These are phyloP conservation scores for Pleurotus citrinopileatus DNA, from an alignment of 768 basidiomycete species.

Conservation along the genomic window DNA sequence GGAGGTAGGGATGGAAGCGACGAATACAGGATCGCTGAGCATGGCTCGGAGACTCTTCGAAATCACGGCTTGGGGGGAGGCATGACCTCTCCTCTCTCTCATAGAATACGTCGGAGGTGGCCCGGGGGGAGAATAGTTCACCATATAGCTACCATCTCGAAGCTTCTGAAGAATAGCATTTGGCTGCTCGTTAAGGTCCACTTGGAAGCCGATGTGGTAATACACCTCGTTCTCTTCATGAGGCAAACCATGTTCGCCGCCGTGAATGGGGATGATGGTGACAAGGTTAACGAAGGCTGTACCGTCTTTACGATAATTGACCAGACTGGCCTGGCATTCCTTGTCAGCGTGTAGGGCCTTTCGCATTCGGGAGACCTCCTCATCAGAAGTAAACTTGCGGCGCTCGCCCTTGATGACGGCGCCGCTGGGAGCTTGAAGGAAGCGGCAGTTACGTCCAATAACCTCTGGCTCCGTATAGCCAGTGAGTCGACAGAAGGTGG, in stretches of 20 bases:
- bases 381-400: slow-evolving; percentile 59
- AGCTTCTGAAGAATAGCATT: slow-evolving; percentile 79
- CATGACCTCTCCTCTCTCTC: slow-evolving; percentile 30
- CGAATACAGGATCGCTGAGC: slow-evolving; percentile 44
- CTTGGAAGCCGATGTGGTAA: slow-evolving; percentile 94
- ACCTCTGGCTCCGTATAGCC: slow-evolving; percentile 76
- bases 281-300: slow-evolving; percentile 89
- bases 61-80: slow-evolving; percentile 31
- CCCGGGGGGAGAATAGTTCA: slow-evolving; percentile 45
- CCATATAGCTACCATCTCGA: slow-evolving; percentile 71
- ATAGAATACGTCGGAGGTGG: slow-evolving; percentile 9
- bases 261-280: slow-evolving; percentile 82
- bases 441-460: slow-evolving; percentile 88
- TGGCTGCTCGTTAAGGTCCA: slow-evolving; percentile 87
- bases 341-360: slow-evolving; percentile 68
- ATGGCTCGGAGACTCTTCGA: slow-evolving; percentile 52
- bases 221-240: slow-evolving; percentile 69
- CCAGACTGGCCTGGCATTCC: slow-evolving; percentile 83
- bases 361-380: slow-evolving; percentile 61
- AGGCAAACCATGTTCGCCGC: slow-evolving; percentile 44
- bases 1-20: slow-evolving; percentile 44
- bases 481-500: slow-evolving; percentile 75
- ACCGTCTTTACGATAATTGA: slow-evolving; percentile 89
- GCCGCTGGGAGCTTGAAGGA: slow-evolving; percentile 77
- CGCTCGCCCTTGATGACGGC: slow-evolving; percentile 30